Evolutionary conservation across 306 rosid species (phyloP).

Genomic region (Acacia crassicarpa): DNA sequence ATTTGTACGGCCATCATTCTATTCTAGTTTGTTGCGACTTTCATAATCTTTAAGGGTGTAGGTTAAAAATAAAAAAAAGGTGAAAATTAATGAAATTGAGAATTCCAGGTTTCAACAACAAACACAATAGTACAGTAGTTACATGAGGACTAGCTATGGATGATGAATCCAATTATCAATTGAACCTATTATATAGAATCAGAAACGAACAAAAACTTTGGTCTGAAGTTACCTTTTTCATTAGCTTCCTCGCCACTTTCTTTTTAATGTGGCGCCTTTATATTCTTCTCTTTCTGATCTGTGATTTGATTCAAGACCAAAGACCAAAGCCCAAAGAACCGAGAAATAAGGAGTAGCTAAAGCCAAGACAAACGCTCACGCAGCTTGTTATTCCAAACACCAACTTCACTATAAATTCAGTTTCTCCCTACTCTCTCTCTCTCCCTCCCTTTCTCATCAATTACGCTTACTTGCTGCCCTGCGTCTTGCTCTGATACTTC

Average conservation of each 20-base stretch:
- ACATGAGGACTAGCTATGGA: no score
- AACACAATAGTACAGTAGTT: background rate
- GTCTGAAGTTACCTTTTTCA: constrained; percentile 38
- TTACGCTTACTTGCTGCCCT: background rate
- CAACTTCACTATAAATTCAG: constrained; percentile 30
- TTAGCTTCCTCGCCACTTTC: background rate
- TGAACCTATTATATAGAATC: background rate
- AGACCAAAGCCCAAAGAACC: background rate
- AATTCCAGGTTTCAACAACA: constrained; percentile 11
- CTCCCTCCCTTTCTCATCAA: constrained; percentile 21
- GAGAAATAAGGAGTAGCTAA: constrained; percentile 31
- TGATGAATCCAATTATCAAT: background rate
- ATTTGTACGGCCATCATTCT: no score
- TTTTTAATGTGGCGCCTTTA: background rate
- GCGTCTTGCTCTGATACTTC: constrained; percentile 31
- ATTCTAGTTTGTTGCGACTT: no score
- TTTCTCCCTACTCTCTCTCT: background rate
- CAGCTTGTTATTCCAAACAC: constrained; percentile 33
- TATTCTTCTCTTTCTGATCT: background rate
- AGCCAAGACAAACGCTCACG: constrained; percentile 33
- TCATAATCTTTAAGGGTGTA: no score
- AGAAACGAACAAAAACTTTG: constrained; percentile 3
- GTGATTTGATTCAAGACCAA: background rate
- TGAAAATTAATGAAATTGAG: constrained; percentile 10
- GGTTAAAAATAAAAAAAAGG: no score